Evolutionary conservation across 139 green algal species (phyloP).

Genomic region (Marvania coccoides): DNA sequence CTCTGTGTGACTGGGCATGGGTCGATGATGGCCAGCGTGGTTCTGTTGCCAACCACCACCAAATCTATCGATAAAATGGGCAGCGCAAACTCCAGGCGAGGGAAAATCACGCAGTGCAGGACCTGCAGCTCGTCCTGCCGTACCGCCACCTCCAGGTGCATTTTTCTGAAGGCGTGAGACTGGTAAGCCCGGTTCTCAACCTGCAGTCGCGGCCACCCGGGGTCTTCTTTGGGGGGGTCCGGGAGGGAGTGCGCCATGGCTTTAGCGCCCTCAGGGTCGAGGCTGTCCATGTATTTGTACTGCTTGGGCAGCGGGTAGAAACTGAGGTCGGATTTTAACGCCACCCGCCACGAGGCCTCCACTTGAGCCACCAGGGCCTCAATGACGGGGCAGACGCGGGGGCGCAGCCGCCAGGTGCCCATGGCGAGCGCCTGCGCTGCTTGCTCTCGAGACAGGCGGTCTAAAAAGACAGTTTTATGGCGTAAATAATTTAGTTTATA

Average conservation of each 20-base stretch:
- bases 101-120: constrained; percentile 73
- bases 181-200: constrained; percentile 73
- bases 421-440: constrained; percentile 47
- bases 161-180: constrained; percentile 64
- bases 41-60: constrained; percentile 29
- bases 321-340: constrained; percentile 35
- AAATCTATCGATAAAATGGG: constrained; percentile 77
- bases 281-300: constrained; percentile 56
- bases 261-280: constrained; percentile 37
- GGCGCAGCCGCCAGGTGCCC: constrained; percentile 56
- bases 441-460: too few relatives aligned
- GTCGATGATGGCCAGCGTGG: constrained; percentile 64
- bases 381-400: constrained; percentile 36
- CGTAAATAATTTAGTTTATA: too few relatives aligned
- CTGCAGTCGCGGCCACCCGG: constrained; percentile 57
- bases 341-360: constrained; percentile 47
- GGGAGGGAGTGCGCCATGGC: constrained; percentile 26
- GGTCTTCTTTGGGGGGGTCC: constrained; percentile 37
- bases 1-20: constrained; percentile 44
- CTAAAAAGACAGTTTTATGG: too few relatives aligned
- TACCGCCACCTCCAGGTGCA: constrained; percentile 68
- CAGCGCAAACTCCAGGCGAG: constrained; percentile 53
- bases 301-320: constrained; percentile 42
- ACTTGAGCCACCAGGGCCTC: constrained; percentile 45
- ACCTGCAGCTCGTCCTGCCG: constrained; percentile 74